Conservation (phyloP, 2,329 filamentous ascomycete genomes). For the Nakataea oryzae region DNA sequence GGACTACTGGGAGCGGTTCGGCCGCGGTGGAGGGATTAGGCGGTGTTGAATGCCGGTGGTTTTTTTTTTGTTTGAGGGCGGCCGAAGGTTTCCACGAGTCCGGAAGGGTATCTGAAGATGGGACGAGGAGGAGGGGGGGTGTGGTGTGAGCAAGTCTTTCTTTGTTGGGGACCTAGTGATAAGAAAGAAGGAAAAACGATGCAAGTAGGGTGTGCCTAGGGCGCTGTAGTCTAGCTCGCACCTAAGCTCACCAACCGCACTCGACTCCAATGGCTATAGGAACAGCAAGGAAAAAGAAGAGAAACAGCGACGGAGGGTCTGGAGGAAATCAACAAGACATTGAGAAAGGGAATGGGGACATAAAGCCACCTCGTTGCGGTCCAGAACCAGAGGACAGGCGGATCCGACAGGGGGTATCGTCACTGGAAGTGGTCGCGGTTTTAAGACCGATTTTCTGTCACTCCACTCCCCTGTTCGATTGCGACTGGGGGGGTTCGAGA, state of each 20-base stretch:
- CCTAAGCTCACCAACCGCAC: background rate
- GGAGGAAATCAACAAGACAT: constrained; percentile 8
- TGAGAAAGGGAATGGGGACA: background rate
- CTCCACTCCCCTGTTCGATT: background rate
- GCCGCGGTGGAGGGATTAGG: background rate
- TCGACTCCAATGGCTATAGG: background rate
- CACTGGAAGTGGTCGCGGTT: background rate
- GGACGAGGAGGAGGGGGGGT: background rate
- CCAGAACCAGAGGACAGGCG: background rate
- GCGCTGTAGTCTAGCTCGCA: background rate
- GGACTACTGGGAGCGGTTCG: background rate
- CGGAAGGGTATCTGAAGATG: background rate
- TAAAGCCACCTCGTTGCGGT: background rate
- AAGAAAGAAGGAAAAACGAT: too few species aligned
- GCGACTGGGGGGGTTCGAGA: background rate
- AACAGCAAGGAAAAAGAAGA: background rate
- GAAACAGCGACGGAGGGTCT: constrained; percentile 10
- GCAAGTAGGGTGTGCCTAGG: background rate
- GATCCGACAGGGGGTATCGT: background rate
- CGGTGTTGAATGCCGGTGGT: background rate
- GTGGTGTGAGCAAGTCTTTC: background rate
- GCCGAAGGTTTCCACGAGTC: background rate
- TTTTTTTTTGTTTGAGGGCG: background rate
- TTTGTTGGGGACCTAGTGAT: background rate
- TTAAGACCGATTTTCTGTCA: background rate